phyloP scores from a whole-genome alignment of 2,329 filamentous ascomycete genomes.

The Aspergillus brunneoviolaceus region DNA sequence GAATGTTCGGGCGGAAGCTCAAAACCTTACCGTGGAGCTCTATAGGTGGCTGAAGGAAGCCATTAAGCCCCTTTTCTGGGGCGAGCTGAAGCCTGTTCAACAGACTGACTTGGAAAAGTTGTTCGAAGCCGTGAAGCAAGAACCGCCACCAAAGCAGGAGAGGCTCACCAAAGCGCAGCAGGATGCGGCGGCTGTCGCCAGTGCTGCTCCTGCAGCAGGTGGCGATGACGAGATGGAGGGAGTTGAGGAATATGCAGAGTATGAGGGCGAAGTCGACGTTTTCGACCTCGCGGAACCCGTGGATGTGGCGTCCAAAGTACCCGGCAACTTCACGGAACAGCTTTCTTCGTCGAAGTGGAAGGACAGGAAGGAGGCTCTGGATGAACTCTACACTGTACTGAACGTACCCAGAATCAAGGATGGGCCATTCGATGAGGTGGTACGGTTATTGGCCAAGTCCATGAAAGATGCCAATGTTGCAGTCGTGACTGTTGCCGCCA shows the following conservation, averaged over 20 bases:
- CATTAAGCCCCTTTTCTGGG: slow-evolving; percentile 98
- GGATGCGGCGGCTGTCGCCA: slow-evolving; percentile 72
- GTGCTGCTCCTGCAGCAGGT: slow-evolving; percentile 55
- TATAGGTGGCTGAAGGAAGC: slow-evolving; percentile 97
- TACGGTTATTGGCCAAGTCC: slow-evolving; percentile 80
- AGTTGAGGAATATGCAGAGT: slow-evolving; percentile 60
- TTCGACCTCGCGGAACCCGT: slow-evolving; percentile 84
- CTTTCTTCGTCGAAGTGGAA: slow-evolving; percentile 96
- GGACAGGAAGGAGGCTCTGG: slow-evolving; percentile 90
- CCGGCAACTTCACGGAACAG: slow-evolving; percentile 77
- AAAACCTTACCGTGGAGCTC: slow-evolving; percentile 85
- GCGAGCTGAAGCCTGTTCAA: slow-evolving; percentile 90
- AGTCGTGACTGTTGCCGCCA: slow-evolving; percentile 88
- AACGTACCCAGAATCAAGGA: slow-evolving; percentile 93
- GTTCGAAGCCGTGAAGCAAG: slow-evolving; percentile 89
- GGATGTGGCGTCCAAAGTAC: slow-evolving; percentile 78
- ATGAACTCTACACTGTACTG: slow-evolving; percentile 71
- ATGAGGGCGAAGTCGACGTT: slow-evolving; percentile 69
- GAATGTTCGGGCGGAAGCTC: slow-evolving; percentile 92
- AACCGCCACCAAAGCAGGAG: slow-evolving; percentile 85
- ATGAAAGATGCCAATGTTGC: slow-evolving; percentile 99
- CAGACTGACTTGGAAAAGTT: slow-evolving; percentile 90
- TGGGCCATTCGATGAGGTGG: slow-evolving; percentile 79
- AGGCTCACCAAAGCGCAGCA: slow-evolving; percentile 85
- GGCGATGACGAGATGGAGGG: slow-evolving; percentile 57